phyloP scores from a whole-genome alignment of 192 early-diverging fungal species.

The Rhizophagus prolifer region DNA sequence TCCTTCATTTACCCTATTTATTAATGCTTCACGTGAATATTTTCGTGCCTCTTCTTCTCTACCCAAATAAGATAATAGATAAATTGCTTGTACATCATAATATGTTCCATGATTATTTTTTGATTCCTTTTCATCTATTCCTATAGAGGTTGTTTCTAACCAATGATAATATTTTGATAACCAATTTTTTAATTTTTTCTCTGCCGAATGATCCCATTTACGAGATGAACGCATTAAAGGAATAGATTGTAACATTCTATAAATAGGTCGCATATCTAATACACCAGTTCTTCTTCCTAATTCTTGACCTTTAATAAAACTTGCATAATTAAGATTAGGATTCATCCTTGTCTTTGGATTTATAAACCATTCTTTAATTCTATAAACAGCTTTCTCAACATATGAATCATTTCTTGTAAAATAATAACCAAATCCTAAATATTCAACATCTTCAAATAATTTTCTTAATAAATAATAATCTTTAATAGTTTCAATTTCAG shows the following conservation, averaged over 20 bases:
- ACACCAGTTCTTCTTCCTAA: slow-evolving; percentile 42
- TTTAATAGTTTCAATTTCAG: slow-evolving; percentile 45
- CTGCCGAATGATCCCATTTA: slow-evolving; percentile 34
- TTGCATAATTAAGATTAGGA: slow-evolving; percentile 57
- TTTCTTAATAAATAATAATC: slow-evolving; percentile 44
- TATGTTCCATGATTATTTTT: slow-evolving; percentile 59
- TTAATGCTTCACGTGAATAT: slow-evolving; percentile 33
- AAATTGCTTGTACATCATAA: slow-evolving; percentile 52
- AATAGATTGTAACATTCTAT: slow-evolving; percentile 40
- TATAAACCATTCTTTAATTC: slow-evolving; percentile 57
- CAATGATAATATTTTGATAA: slow-evolving; percentile 40
- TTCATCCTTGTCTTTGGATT: slow-evolving; percentile 59
- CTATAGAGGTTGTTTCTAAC: slow-evolving; percentile 36
- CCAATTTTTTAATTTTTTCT: slow-evolving; percentile 38
- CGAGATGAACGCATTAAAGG: slow-evolving; percentile 38
- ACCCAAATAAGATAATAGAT: slow-evolving; percentile 46
- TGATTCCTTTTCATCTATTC: slow-evolving; percentile 29
- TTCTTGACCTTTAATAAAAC: slow-evolving; percentile 43
- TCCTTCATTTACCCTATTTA: slow-evolving; percentile 41
- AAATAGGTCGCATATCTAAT: slow-evolving; percentile 45
- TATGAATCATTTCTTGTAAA: slow-evolving; percentile 49
- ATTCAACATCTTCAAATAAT: slow-evolving; percentile 44
- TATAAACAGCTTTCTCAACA: slow-evolving; percentile 38
- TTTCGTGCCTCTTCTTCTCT: slow-evolving; percentile 34
- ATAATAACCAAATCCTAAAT: slow-evolving; percentile 54